A percentile compares a stretch with the other conserved stretches of the same genome.
These are phyloP conservation scores for Leucosporidium yakuticum DNA, from an alignment of 768 basidiomycete species.

Conservation along the genomic window DNA sequence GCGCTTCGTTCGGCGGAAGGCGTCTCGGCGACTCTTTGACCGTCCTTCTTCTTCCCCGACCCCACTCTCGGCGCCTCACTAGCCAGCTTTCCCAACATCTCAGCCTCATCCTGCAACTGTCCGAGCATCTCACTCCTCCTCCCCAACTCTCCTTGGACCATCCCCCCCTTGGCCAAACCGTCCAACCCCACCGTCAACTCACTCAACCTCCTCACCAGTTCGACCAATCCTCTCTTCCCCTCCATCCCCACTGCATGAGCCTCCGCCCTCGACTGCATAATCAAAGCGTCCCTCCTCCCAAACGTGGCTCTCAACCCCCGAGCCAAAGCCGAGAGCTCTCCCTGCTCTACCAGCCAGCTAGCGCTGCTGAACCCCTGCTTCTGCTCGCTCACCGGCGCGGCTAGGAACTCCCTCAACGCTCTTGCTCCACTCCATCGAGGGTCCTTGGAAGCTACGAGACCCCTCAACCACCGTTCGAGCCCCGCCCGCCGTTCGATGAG, in stretches of 20 bases:
- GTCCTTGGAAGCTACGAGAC: conserved; percentile 75
- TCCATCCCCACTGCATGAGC: conserved; percentile 74
- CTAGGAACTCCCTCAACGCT: conserved; percentile 77
- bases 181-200: conserved; percentile 63
- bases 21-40: conserved; percentile 11
- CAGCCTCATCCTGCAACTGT: conserved; percentile 81
- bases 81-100: conserved; percentile 77
- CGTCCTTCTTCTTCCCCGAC: neutral
- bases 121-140: conserved; percentile 83
- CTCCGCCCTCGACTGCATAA: conserved; percentile 63
- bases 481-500: conserved; percentile 70
- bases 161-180: conserved; percentile 59
- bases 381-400: conserved; percentile 21
- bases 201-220: conserved; percentile 66
- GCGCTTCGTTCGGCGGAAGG: conserved; percentile 56
- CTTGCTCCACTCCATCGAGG: conserved; percentile 71
- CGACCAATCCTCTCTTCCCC: conserved; percentile 78
- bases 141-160: conserved; percentile 88
- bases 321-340: conserved; percentile 65
- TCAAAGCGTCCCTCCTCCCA: conserved; percentile 78
- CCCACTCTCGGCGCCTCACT: conserved; percentile 61
- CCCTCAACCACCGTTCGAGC: conserved; percentile 77
- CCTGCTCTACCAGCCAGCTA: conserved; percentile 85
- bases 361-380: conserved; percentile 56
- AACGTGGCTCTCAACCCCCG: conserved; percentile 79